A percentile compares a stretch with the other conserved stretches of the same genome.
phyloP scores from a whole-genome alignment of 345 rosid genomes.

The Melastoma malabathricum region DNA sequence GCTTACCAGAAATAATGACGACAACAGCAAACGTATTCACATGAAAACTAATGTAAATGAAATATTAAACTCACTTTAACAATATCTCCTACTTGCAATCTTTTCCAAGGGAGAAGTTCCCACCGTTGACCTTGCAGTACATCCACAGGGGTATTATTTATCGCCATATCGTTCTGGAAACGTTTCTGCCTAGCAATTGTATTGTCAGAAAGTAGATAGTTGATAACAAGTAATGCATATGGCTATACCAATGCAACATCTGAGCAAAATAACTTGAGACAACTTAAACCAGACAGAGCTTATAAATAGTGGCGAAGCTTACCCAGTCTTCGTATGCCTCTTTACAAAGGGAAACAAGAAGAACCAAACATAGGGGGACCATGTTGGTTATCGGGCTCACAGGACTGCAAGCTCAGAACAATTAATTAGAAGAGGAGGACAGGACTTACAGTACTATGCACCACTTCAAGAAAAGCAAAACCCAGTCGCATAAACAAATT shows the following conservation, averaged over 20 bases:
- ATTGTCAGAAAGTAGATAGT: no score
- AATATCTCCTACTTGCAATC: constrained; percentile 95
- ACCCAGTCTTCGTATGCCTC: constrained; percentile 99
- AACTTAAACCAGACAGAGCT: constrained; percentile 6
- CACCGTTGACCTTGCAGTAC: constrained; percentile 79
- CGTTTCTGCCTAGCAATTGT: constrained; percentile 50
- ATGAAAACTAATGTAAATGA: constrained; percentile 1
- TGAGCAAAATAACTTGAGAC: constrained; percentile 3
- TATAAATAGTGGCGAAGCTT: constrained; percentile 13
- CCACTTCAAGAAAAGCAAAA: no score
- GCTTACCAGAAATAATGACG: no score
- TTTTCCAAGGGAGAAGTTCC: constrained; percentile 77
- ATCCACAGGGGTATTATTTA: constrained; percentile 69
- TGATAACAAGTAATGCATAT: no score
- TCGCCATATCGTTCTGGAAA: constrained; percentile 85
- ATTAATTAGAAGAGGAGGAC: not conserved
- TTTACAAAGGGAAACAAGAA: constrained; percentile 87
- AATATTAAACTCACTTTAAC: constrained; percentile 50
- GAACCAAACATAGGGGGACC: constrained; percentile 85
- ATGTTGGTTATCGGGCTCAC: constrained; percentile 94
- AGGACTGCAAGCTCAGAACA: constrained; percentile 56
- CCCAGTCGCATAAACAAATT: no score
- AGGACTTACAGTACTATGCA: no score
- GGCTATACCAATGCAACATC: no score
- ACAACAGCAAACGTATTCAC: constrained; percentile 5